These are phyloP conservation scores for Brassica balearica DNA, from an alignment of 441 rosid species.

Conservation along the genomic window DNA sequence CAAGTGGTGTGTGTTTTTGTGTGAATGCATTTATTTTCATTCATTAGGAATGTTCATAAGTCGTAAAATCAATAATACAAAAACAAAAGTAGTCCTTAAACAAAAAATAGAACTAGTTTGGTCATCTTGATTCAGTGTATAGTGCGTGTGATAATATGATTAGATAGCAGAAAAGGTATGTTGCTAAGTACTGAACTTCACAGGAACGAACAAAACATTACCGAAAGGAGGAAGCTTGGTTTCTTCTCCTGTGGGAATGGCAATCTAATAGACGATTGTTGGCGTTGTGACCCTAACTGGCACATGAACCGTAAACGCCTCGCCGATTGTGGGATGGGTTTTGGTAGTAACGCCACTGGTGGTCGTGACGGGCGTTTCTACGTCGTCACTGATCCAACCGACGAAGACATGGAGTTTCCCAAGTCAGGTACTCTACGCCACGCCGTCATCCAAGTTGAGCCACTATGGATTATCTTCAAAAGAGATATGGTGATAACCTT, in stretches of 20 bases:
- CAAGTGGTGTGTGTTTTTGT: no score
- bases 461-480: conserved; percentile 20
- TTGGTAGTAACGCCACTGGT: conserved; percentile 28
- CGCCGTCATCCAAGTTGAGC: conserved; percentile 26
- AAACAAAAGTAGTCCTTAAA: no score
- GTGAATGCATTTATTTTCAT: no score
- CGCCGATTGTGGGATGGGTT: conserved; percentile 18
- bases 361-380: conserved; percentile 29
- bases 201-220: conserved; percentile 24
- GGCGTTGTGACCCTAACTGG: conserved; percentile 33
- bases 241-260: conserved; percentile 30
- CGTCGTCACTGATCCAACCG: conserved; percentile 20
- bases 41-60: no score
- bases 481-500: conserved; percentile 25
- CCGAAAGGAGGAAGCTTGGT: conserved; percentile 20
- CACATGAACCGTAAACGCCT: conserved; percentile 30
- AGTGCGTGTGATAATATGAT: not conserved
- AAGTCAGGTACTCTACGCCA: conserved; percentile 25
- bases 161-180: not conserved
- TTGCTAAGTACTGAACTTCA: not conserved
- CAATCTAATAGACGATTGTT: conserved; percentile 29
- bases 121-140: not conserved
- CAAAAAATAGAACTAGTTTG: not conserved
- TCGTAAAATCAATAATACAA: no score
- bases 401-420: conserved; percentile 3